Base-by-base conservation (phyloP, 1,139 yeast genomes). In the Geotrichum siamense region DNA sequence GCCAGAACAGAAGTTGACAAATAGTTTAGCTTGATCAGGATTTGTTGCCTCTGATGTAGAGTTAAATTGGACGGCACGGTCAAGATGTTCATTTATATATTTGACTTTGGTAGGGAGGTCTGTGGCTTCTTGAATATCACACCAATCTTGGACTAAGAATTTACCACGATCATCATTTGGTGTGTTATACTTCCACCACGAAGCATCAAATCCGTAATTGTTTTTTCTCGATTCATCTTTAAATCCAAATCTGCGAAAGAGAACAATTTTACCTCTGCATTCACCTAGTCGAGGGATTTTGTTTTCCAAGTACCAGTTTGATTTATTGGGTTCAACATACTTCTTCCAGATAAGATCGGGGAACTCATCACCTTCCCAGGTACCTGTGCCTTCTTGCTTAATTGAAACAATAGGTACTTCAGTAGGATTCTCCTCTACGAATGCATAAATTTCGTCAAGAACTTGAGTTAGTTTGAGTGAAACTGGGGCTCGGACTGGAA, bases 161-260 rank as follows among this genome's bases (percentile, higher is more conserved):
- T 58, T 41, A 5, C 83, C 85, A 46, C 80, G 67, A 58, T 79
- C 84, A 55, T 79, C 86, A 48, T 75, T 74, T 16, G 77, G 70
- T 52, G 82, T 73, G 62, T 82, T 80, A 64, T 80, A 79, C 38
- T 64, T 57, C 91, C 91, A 82, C 53, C 71, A 65, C 5, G 77
- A 64, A 16, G 87, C 87, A 38, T 78, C 78, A 51, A 82, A 74
- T 13, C 93, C 93, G 56, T 74, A 78, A n/a, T 53, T 54, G 2
- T 27, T 15, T 45, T 62, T 65, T 41, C 68, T 63, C 37, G 71
- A 68, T 31, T 70, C 69, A 51, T 76, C 67, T 38, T 68, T 66
- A 39, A 76, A 76, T 4, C 83, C 84, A 57, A 82, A 83, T 58
- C 94, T 72, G 58, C 93, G 71, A 62, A 83, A 78, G 44, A 82